Base-by-base conservation (phyloP, 192 early-diverging fungal species). In the Gonapodya sp. region DNA sequence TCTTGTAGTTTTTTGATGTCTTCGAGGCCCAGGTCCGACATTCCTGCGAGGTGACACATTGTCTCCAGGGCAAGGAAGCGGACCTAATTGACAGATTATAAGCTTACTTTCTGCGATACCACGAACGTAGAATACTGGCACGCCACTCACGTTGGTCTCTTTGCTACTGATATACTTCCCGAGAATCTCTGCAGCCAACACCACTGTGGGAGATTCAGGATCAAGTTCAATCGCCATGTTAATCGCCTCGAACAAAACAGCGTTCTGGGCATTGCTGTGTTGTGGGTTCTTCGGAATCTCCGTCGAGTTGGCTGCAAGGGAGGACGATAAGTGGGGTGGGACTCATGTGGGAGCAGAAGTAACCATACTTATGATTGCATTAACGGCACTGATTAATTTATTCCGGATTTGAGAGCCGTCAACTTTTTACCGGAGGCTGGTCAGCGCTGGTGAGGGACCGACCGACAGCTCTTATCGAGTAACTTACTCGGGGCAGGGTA, bases 31-130 rank as follows among this genome's bases (percentile, higher is more conserved):
- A 93, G 93, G 82, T 97, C 95, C 1, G 91, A 88, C 74, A 92
- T 93, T 0, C 92, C 92, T 0, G 94, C 94, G 83, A 98, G 85
- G 85, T 98, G 97, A 33, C 95, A 91, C 96, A 98, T 98, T 34
- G 97, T 96, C 86, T 99, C 98, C 83, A 99, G 86, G 2, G 94
- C 95, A 79, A 99, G 85, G 85, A 97, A 99, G n/a, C 98, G 92
- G 46, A 64, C 46, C 46, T n/a, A n/a, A n/a, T 64, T 64, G 46
- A 64, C 8, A 64, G 46, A 64, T 64, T 24, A 24, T 64, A n/a
- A n/a, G n/a, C n/a, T n/a, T n/a, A n/a, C n/a, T 64, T 24, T 8
- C 24, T 64, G 46, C 24, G 8, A 64, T 16, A 64, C 8, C 46
- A 24, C 46, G 24, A 64, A 64, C 8, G 46, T 64, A 24, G 46